A percentile compares a stretch with the other conserved stretches of the same genome.
phyloP scores from a whole-genome alignment of 257 asterid genomes.

The Henckelia pumila region DNA sequence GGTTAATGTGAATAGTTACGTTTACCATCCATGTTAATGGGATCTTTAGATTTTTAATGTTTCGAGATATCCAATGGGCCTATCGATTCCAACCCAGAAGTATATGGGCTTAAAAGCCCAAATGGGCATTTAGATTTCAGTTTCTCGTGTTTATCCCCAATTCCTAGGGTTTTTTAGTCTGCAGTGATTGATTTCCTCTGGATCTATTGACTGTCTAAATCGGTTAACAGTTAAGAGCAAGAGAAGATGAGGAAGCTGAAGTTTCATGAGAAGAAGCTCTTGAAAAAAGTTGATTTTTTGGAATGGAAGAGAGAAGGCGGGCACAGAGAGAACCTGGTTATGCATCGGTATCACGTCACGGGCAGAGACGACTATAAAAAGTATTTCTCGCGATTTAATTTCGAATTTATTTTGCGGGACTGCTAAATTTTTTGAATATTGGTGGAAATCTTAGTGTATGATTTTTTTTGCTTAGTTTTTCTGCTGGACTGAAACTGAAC shows the following conservation, averaged over 20 bases:
- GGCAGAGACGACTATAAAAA: slow-evolving; percentile 90
- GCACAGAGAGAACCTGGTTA: slow-evolving; percentile 69
- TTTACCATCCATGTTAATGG: too few relatives aligned
- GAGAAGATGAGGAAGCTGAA: slow-evolving; percentile 77
- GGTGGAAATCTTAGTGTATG: neutral
- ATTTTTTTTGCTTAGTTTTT: neutral
- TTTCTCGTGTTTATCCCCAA: too few relatives aligned
- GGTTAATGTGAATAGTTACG: too few relatives aligned
- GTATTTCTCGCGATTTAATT: slow-evolving; percentile 28
- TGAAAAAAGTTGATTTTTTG: slow-evolving; percentile 73
- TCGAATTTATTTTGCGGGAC: neutral
- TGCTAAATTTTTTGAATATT: neutral
- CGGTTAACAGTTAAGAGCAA: too few relatives aligned
- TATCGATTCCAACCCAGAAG: too few relatives aligned
- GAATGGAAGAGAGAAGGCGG: slow-evolving; percentile 96
- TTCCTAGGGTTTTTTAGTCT: too few relatives aligned
- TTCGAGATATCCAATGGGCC: too few relatives aligned
- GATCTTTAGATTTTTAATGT: too few relatives aligned
- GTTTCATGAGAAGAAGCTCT: slow-evolving; percentile 74
- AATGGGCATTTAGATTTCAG: too few relatives aligned
- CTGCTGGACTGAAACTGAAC: neutral
- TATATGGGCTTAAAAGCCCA: too few relatives aligned
- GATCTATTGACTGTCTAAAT: too few relatives aligned
- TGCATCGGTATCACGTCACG: slow-evolving; percentile 79
- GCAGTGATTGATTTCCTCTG: too few relatives aligned